A percentile compares a stretch with the other conserved stretches of the same genome.
Conservation (phyloP, 2,329 filamentous ascomycete species). For the Scortechinia acanthostroma region DNA sequence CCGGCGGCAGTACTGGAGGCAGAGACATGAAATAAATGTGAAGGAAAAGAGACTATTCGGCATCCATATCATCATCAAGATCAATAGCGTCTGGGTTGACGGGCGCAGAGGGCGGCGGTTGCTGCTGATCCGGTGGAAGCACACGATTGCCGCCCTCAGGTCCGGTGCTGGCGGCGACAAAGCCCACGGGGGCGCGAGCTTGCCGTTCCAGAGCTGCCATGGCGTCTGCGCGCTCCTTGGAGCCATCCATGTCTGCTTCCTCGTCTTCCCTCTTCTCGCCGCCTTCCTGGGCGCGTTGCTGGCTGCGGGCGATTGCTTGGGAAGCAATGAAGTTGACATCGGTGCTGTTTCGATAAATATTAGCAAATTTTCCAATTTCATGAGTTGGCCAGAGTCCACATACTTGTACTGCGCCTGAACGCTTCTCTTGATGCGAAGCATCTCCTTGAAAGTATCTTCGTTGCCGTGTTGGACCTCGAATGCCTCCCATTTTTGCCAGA, state of each 20-base stretch:
- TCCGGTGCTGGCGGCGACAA: constrained; percentile 78
- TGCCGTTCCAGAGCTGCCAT: constrained; percentile 87
- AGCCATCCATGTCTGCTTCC: constrained; percentile 31
- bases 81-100: constrained; percentile 82
- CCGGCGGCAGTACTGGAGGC: no score
- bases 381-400: constrained; percentile 29
- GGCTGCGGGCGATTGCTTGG: constrained; percentile 79
- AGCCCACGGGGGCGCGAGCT: constrained; percentile 80
- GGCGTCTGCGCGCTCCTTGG: constrained; percentile 59
- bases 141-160: constrained; percentile 49
- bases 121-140: constrained; percentile 18
- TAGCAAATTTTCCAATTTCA: constrained; percentile 16
- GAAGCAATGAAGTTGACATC: constrained; percentile 98
- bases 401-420: constrained; percentile 91
- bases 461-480: constrained; percentile 98
- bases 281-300: constrained; percentile 43
- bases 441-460: constrained; percentile 98
- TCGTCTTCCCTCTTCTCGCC: constrained; percentile 29
- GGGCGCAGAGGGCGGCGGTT: constrained; percentile 32
- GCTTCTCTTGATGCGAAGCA: constrained; percentile 93
- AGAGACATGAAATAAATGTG: no score
- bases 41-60: constrained; percentile 24
- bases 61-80: constrained; percentile 62
- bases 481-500: constrained; percentile 94
- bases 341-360: constrained; percentile 42